These are phyloP conservation scores for Aureobasidium sp. DNA, from an alignment of 2,329 filamentous ascomycete species.

Conservation along the genomic window DNA sequence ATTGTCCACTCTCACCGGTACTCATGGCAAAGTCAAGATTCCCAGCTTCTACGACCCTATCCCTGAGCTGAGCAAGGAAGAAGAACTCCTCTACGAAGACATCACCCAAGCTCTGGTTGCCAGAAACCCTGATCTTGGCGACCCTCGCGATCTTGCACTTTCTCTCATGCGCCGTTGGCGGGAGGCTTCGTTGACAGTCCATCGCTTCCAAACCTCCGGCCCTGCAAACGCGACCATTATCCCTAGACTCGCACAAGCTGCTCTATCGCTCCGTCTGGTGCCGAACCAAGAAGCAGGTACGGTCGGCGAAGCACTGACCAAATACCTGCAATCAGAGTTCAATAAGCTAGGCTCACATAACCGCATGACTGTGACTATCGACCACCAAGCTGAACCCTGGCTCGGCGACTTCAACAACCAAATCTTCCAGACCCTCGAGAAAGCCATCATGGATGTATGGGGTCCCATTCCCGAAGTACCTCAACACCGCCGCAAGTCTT, in stretches of 20 bases:
- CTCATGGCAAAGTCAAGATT: constrained; percentile 71
- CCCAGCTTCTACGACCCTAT: constrained; percentile 85
- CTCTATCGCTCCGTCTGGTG: constrained; percentile 83
- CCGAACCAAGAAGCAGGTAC: constrained; percentile 81
- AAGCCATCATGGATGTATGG: constrained; percentile 81
- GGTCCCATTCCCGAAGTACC: constrained; percentile 44
- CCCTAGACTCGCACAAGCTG: constrained; percentile 77
- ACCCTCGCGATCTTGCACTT: constrained; percentile 63
- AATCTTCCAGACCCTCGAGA: constrained; percentile 81
- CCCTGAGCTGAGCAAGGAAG: constrained; percentile 61
- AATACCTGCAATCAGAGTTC: constrained; percentile 65
- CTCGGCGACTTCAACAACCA: constrained; percentile 83
- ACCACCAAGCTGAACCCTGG: constrained; percentile 94
- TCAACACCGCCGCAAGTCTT: constrained; percentile 19
- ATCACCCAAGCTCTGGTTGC: constrained; percentile 70
- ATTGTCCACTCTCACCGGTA: constrained; percentile 71
- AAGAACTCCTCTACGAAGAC: constrained; percentile 73
- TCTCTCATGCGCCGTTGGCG: constrained; percentile 92
- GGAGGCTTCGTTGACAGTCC: constrained; percentile 87
- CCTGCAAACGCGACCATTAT: constrained; percentile 84
- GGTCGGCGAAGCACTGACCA: constrained; percentile 59
- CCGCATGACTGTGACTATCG: constrained; percentile 68
- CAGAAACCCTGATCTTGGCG: constrained; percentile 56
- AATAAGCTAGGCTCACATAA: constrained; percentile 70
- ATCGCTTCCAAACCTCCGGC: constrained; percentile 85